Base-by-base conservation (phyloP, 2,329 filamentous ascomycete genomes). In the Microsporum audouinii region DNA sequence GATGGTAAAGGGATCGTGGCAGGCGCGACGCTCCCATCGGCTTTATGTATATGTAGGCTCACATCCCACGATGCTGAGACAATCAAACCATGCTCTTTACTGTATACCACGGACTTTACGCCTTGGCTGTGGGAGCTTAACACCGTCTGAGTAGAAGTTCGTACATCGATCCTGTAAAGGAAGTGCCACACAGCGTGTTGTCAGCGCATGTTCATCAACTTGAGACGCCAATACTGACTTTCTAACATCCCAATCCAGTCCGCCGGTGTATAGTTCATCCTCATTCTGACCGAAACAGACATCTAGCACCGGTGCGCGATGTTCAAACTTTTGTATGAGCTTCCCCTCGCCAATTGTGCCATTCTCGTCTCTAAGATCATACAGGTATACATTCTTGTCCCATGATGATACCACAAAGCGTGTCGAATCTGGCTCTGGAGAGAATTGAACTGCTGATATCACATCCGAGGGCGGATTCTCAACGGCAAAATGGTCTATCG, bases 21-120 rank as follows among this genome's bases (percentile, higher is more conserved):
- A n/a, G 84, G 84, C 71, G 80, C 63, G 23, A 27, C 17, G 75
- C 78, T 70, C 76, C 76, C 67, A 72, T 71, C 77, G 56, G 86
- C 78, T 69, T 87, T 82, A 78, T 96, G 89, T 62, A 96, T 81
- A 72, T 96, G 91, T 51, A 99, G 80, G 5, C 89, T 96, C 64
- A 83, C 85, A 74, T 99, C 92, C 94, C 94, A 99, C 4, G 91
- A 95, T 59, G 89, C 88, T 60, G 91, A 96, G 66, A 97, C 80
- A 62, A 99, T 82, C 64, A 96, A 79, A 57, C 84, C 84, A 71
- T 91, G 85, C 64, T 88, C 80, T 63, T 80, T 79, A 74, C 86
- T 91, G 78, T 91, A 97, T 63, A 89, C 87, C 60, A 99, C 85
- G 65, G 85, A 87, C 71, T 91, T 89, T 60, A 91, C 94, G 60